Percentiles rank a stretch among this genome's conserved stretches.
Evolutionary conservation across 306 rosid genomes (phyloP).

Genomic region (Cercis canadensis): DNA sequence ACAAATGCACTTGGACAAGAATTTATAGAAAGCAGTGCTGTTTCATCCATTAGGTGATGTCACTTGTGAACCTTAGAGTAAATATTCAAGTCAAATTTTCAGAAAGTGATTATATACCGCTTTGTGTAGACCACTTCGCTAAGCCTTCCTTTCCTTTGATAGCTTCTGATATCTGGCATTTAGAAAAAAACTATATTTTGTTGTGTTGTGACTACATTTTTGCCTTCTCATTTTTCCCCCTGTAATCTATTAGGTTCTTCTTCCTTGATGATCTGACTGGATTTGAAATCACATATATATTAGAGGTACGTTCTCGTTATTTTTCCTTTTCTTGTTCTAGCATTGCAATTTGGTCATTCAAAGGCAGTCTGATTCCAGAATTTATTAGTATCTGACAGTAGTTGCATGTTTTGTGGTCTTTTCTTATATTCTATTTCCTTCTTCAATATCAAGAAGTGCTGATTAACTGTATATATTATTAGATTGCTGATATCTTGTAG

Average conservation of each 20-base stretch:
- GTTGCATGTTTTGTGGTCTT: slow-evolving; percentile 15
- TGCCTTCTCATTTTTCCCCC: neutral
- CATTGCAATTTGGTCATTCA: slow-evolving; percentile 13
- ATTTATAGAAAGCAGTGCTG: neutral
- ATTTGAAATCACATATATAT: slow-evolving; percentile 76
- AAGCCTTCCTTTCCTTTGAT: neutral
- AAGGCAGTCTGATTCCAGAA: slow-evolving; percentile 29
- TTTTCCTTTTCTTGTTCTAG: slow-evolving; percentile 26
- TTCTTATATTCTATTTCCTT: slow-evolving; percentile 16
- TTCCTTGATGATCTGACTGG: slow-evolving; percentile 94
- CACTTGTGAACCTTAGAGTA: neutral
- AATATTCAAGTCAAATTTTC: no score
- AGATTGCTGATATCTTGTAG: neutral
- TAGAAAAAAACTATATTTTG: neutral
- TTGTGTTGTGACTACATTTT: no score
- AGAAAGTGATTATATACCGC: neutral
- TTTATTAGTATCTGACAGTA: neutral
- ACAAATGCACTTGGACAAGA: no score
- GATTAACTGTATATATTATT: slow-evolving; percentile 5
- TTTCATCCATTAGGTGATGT: neutral
- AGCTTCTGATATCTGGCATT: neutral
- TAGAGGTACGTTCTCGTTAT: slow-evolving; percentile 58
- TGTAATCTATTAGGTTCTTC: slow-evolving; percentile 72
- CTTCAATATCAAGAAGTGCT: slow-evolving; percentile 17
- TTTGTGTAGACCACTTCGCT: neutral